phyloP scores from a whole-genome alignment of 805 yeast genomes.

The Yarrowia porcina region DNA sequence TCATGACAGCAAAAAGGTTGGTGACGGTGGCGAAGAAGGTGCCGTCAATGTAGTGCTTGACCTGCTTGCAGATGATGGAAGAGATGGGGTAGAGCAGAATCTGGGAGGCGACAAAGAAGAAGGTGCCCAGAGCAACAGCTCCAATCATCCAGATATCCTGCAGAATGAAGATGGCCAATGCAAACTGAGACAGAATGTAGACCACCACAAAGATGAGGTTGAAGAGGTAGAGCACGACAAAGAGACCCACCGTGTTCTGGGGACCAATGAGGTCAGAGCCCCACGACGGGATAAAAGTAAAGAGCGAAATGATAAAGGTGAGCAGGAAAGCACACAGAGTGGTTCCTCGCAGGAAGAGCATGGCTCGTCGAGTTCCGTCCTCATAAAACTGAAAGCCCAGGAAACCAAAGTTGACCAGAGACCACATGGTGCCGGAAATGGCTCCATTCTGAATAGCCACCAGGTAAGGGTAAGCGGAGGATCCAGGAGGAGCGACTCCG shows the following conservation, averaged over 20 bases:
- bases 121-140: conserved; percentile 64
- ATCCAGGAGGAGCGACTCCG: conserved; percentile 88
- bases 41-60: conserved; percentile 88
- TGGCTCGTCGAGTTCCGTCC: conserved; percentile 74
- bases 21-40: conserved; percentile 78
- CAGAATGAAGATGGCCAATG: conserved; percentile 64
- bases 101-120: conserved; percentile 81
- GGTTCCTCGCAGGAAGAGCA: conserved; percentile 52
- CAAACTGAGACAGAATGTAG: conserved; percentile 64
- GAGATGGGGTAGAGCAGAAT: conserved; percentile 69
- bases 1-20: conserved; percentile 80
- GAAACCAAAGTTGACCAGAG: conserved; percentile 69
- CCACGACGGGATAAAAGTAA: conserved; percentile 65
- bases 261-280: conserved; percentile 46
- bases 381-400: conserved; percentile 91
- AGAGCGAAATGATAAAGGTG: conserved; percentile 62
- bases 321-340: conserved; percentile 58
- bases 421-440: conserved; percentile 66
- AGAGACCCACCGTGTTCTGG: conserved; percentile 63
- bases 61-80: conserved; percentile 58
- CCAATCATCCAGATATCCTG: conserved; percentile 87
- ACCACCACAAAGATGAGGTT: conserved; percentile 63
- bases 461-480: conserved; percentile 70
- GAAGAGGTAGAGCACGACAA: conserved; percentile 64
- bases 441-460: conserved; percentile 78